A percentile compares a stretch with the other conserved stretches of the same genome.
Conservation (phyloP, 768 basidiomycete genomes). For the Lactarius hengduanensis region DNA sequence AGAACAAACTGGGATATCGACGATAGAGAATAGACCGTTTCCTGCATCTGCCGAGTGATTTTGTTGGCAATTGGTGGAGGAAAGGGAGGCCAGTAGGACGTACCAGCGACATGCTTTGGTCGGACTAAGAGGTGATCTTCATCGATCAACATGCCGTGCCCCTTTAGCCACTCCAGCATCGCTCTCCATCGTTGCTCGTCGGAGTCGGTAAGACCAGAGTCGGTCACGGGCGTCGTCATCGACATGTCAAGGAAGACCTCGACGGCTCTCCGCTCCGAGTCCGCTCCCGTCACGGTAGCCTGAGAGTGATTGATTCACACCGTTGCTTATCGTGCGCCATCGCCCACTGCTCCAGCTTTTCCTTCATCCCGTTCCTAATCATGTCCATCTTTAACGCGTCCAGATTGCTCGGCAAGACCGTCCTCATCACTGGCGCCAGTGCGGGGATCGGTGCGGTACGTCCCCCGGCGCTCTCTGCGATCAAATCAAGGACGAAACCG, state of each 20-base stretch:
- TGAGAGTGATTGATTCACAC: background rate
- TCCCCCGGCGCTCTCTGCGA: conserved; percentile 11
- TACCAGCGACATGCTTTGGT: conserved; percentile 53
- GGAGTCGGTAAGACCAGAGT: conserved; percentile 3
- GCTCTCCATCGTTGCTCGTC: conserved; percentile 22
- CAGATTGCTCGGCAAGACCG: conserved; percentile 78
- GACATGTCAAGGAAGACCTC: background rate
- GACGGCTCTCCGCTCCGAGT: conserved; percentile 11
- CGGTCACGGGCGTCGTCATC: background rate
- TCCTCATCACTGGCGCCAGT: conserved; percentile 87
- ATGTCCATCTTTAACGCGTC: conserved; percentile 85
- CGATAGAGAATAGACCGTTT: conserved; percentile 62
- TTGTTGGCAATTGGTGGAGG: background rate
- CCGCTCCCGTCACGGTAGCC: background rate
- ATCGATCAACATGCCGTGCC: conserved; percentile 32
- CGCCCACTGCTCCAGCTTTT: background rate
- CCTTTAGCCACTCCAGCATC: conserved; percentile 26
- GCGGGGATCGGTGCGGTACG: conserved; percentile 86
- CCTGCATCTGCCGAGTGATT: conserved; percentile 51
- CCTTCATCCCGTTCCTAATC: conserved; percentile 23
- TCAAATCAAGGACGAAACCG: background rate
- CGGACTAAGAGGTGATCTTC: conserved; percentile 48
- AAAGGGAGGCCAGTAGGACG: conserved; percentile 28
- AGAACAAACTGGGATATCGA: conserved; percentile 43
- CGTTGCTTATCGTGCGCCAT: background rate